Evolutionary conservation across 495 filamentous ascomycete species (phyloP), one percentile per base, ranked within the genome.

Genomic region (Penicillium subrubescens): DNA sequence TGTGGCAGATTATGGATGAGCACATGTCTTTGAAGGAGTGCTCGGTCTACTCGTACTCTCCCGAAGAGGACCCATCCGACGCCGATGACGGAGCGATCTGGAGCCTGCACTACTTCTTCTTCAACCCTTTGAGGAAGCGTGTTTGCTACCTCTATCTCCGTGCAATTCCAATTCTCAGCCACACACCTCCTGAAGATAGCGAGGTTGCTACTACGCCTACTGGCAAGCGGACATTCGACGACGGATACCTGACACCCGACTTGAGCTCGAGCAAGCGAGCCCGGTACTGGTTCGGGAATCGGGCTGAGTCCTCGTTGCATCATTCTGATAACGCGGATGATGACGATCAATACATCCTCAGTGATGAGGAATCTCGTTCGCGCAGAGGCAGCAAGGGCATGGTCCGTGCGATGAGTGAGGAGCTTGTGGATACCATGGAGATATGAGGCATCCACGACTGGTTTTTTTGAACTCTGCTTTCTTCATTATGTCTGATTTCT

Each of bases 81-180:
- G 93, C 92, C 27, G 95, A 97, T 63, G 92, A 96, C 69, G 89
- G 91, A 55, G 89, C 94, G 5, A 92, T 98, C 44, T 99, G 96
- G 96, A 94, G 91, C 65, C 81, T 92, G 61, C 92, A 97, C 74
- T 97, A 96, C 75, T 96, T 99, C 82, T 96, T 98, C 77, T 98
- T 97, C 85, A 97, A 95, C 81, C 96, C 94, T 67, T 79, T 86
- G 23, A 84, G 87, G 69, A 99, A 98, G 80, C 86, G 95, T n/a
- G 94, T 99, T 23, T 94, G 92, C 69, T 98, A 98, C 74, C 77
- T 99, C 35, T 95, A 97, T 71, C 82, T 97, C 35, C 87, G 93
- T 56, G 93, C 92, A 11, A 83, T 97, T 39, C 93, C 92, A 8
- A 90, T 94, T 10, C 84, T 96, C 61, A 90, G 88, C 63, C 90